phyloP scores from a whole-genome alignment of 2,329 filamentous ascomycete species.

The Berkeleyomyces rouxiae region DNA sequence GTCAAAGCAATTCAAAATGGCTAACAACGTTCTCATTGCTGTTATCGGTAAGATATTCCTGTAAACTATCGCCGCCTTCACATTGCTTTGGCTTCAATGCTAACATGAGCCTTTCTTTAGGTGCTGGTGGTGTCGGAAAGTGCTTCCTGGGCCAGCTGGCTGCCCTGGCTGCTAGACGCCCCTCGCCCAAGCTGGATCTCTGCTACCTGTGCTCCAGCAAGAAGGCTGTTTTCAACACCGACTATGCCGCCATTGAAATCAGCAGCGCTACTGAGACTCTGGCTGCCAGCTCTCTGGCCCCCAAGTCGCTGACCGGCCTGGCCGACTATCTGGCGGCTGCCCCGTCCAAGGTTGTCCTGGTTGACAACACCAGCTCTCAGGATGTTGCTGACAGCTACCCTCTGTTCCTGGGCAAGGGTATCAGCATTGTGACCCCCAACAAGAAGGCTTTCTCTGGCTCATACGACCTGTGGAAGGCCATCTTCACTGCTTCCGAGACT shows the following conservation, averaged over 20 bases:
- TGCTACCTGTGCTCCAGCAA: slow-evolving; percentile 76
- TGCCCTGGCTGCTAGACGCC: slow-evolving; percentile 45
- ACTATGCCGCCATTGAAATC: slow-evolving; percentile 53
- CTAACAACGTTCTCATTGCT: slow-evolving; percentile 34
- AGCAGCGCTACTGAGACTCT: slow-evolving; percentile 46
- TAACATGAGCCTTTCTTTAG: slow-evolving; percentile 28
- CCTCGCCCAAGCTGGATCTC: slow-evolving; percentile 55
- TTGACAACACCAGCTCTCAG: slow-evolving; percentile 92
- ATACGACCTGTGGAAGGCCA: slow-evolving; percentile 69
- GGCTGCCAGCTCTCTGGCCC: slow-evolving; percentile 43
- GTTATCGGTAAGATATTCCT: slow-evolving; percentile 28
- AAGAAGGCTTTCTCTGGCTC: slow-evolving; percentile 92
- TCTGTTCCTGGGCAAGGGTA: slow-evolving; percentile 58
- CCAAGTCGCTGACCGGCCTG: slow-evolving; percentile 52
- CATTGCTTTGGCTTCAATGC: neutral
- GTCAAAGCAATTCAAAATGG: slow-evolving; percentile 8
- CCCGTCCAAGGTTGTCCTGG: slow-evolving; percentile 62
- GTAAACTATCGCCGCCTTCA: neutral
- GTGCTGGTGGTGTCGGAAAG: slow-evolving; percentile 84
- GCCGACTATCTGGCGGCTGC: slow-evolving; percentile 62
- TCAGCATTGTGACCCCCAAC: slow-evolving; percentile 91
- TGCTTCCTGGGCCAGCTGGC: slow-evolving; percentile 75
- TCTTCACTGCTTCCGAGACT: slow-evolving; percentile 56
- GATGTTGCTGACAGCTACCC: slow-evolving; percentile 75
- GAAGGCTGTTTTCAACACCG: slow-evolving; percentile 58